These are phyloP conservation scores for Pulchroboletus neoregius DNA, from an alignment of 1,284 basidiomycete species.

Conservation along the genomic window DNA sequence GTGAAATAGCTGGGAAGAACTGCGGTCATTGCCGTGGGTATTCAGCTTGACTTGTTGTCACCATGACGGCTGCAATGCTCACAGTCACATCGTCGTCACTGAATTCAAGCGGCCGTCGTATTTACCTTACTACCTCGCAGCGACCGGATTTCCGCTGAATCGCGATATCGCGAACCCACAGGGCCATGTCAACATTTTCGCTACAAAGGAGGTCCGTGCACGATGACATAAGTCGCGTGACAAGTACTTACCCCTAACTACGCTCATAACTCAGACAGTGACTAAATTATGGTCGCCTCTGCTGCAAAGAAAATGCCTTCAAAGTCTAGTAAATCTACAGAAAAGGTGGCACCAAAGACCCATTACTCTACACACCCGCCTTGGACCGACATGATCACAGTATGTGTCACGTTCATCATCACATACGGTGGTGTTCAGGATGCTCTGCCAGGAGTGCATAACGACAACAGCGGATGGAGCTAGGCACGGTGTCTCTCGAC, in stretches of 20 bases:
- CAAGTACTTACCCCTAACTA: too few species aligned
- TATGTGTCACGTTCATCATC: constrained; percentile 23
- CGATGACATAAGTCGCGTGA: constrained; percentile 16
- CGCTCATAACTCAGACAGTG: background rate
- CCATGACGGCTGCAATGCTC: background rate
- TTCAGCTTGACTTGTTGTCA: background rate
- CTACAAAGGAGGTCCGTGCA: constrained; percentile 1
- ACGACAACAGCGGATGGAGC: constrained; percentile 58
- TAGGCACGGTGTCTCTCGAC: constrained; percentile 70
- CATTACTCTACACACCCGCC: constrained; percentile 40
- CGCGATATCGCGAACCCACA: too few species aligned
- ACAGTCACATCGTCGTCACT: background rate
- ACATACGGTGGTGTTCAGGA: background rate
- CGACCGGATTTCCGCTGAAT: too few species aligned
- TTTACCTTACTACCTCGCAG: too few species aligned
- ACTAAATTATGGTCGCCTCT: constrained; percentile 27
- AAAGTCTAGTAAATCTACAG: background rate
- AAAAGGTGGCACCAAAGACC: background rate
- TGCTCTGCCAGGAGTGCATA: constrained; percentile 59
- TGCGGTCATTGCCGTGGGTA: constrained; percentile 14
- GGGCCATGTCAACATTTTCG: too few species aligned
- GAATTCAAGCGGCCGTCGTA: background rate
- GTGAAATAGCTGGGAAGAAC: background rate
- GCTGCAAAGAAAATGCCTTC: constrained; percentile 28
- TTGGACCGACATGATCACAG: constrained; percentile 63